Conservation (phyloP, 176 grass and related monocot genomes). For the Triticum dicoccoides region DNA sequence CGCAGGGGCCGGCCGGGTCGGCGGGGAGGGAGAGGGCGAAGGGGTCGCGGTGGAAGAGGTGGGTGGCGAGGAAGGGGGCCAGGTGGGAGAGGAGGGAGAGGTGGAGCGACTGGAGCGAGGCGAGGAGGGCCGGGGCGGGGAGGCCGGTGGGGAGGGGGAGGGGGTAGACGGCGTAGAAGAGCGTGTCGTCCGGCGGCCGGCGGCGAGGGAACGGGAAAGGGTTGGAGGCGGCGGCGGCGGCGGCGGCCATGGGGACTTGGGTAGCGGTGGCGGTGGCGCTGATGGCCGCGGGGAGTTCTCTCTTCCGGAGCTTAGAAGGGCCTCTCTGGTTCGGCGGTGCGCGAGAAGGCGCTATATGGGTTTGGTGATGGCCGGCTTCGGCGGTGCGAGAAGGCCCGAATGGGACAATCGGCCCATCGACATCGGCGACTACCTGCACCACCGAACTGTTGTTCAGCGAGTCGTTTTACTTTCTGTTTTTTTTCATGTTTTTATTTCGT, state of each 20-base stretch:
- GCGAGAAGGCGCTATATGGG: conserved; percentile 20
- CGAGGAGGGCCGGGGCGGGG: conserved; percentile 34
- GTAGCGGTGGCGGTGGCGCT: too few species aligned
- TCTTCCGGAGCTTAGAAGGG: background rate
- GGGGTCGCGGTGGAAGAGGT: conserved; percentile 71
- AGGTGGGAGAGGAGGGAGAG: conserved; percentile 55
- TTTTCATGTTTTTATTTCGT: too few species aligned
- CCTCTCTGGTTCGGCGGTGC: conserved; percentile 11
- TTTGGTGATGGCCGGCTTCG: background rate
- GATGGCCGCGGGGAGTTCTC: background rate
- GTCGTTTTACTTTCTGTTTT: too few species aligned
- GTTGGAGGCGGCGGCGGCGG: conserved; percentile 38
- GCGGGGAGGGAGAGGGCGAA: conserved; percentile 62
- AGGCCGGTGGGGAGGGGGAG: conserved; percentile 33
- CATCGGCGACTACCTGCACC: too few species aligned
- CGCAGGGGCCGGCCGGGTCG: conserved; percentile 45
- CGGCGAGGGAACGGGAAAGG: conserved; percentile 46
- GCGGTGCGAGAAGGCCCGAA: too few species aligned
- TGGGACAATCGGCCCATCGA: too few species aligned
- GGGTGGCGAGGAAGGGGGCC: conserved; percentile 47
- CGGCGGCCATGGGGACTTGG: conserved; percentile 31
- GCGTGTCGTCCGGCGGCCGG: conserved; percentile 71
- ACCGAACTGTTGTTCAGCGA: too few species aligned
- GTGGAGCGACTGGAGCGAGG: conserved; percentile 64
- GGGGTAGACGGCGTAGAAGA: conserved; percentile 86